Conservation (phyloP, 2,329 filamentous ascomycete species). For the Beauveria pseudobassiana region DNA sequence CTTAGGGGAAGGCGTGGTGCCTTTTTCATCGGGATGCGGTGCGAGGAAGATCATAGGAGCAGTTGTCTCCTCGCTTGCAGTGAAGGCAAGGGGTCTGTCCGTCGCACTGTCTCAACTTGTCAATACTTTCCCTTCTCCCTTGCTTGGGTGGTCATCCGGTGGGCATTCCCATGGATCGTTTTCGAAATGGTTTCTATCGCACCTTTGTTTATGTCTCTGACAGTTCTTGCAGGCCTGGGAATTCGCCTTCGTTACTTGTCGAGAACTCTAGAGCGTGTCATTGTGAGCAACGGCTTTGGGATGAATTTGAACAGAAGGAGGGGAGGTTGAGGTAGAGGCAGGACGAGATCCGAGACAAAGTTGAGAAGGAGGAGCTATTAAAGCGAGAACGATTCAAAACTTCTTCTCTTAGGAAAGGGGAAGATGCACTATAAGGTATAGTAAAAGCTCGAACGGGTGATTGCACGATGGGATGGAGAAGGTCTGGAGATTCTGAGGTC, state of each 20-base stretch:
- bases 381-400: background rate
- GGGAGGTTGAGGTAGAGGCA: background rate
- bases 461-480: background rate
- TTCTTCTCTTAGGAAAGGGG: background rate
- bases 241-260: background rate
- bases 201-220: too few species aligned
- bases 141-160: background rate
- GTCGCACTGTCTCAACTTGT: slow-evolving; percentile 41
- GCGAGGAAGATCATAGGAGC: slow-evolving; percentile 30
- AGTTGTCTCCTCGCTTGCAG: slow-evolving; percentile 42
- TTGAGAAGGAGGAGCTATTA: background rate
- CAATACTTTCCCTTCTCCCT: background rate
- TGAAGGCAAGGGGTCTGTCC: slow-evolving; percentile 49
- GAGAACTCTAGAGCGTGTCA: too few species aligned
- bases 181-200: background rate
- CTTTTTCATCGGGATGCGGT: too few species aligned
- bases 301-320: background rate
- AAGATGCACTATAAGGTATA: background rate
- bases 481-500: background rate
- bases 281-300: background rate
- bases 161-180: background rate
- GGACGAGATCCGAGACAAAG: background rate
- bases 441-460: too few species aligned
- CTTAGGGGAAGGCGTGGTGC: too few species aligned
- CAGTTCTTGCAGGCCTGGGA: too few species aligned